phyloP scores from a whole-genome alignment of 495 filamentous ascomycete species.

The Xylaria sp. region DNA sequence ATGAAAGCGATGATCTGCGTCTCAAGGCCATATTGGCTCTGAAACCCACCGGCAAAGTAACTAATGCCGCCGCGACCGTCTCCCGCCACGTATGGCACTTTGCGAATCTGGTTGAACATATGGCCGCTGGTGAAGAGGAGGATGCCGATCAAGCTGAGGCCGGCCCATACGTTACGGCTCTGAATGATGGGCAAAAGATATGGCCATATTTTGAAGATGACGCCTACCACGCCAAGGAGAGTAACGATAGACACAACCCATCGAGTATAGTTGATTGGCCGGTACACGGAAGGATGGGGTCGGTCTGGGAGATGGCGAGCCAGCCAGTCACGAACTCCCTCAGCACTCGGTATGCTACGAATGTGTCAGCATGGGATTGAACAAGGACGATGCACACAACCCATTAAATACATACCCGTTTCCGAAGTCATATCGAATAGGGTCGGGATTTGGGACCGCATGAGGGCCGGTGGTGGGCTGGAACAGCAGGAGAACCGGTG shows the following conservation, averaged over 20 bases:
- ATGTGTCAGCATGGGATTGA: neutral
- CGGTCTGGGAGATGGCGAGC: constrained; percentile 75
- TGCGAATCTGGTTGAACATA: constrained; percentile 99
- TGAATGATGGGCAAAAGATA: constrained; percentile 86
- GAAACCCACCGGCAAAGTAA: constrained; percentile 94
- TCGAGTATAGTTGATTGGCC: constrained; percentile 86
- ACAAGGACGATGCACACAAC: constrained; percentile 1
- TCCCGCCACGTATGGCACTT: constrained; percentile 91
- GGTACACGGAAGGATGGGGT: constrained; percentile 75
- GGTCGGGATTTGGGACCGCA: constrained; percentile 70
- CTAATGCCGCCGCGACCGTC: constrained; percentile 85
- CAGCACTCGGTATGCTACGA: constrained; percentile 73
- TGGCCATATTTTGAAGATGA: constrained; percentile 77
- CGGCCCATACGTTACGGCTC: constrained; percentile 94
- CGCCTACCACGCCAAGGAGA: constrained; percentile 69
- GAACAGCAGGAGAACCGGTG: constrained; percentile 88
- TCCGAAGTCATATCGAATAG: constrained; percentile 86
- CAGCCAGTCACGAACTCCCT: constrained; percentile 81
- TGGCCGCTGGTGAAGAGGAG: constrained; percentile 95
- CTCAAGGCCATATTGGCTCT: constrained; percentile 94
- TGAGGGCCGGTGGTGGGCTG: constrained; percentile 86
- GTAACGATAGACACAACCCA: constrained; percentile 71
- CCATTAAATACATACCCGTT: constrained; percentile 64
- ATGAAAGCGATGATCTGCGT: constrained; percentile 95
- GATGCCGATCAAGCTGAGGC: constrained; percentile 84